A percentile compares a stretch with the other conserved stretches of the same genome.
These are phyloP conservation scores for Metschnikowia dekortorum DNA, from an alignment of 805 yeast species.

Conservation along the genomic window DNA sequence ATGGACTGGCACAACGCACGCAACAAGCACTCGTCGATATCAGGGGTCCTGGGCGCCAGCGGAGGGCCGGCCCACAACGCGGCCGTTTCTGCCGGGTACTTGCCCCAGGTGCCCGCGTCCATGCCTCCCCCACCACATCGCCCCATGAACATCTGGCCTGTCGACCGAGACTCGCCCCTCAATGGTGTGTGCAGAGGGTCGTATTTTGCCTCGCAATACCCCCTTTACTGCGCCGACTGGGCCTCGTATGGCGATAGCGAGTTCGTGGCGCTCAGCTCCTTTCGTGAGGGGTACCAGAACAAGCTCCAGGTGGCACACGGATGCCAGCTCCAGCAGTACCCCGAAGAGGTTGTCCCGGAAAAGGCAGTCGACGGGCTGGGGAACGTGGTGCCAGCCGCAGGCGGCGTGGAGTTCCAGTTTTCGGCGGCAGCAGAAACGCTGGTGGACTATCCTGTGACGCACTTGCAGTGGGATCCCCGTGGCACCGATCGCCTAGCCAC, in stretches of 20 bases:
- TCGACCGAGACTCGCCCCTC: background rate
- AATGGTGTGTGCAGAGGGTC: constrained; percentile 6
- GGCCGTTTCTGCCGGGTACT: background rate
- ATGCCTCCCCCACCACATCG: background rate
- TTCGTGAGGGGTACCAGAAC: constrained; percentile 72
- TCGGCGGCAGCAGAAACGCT: constrained; percentile 46
- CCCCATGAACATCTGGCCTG: background rate
- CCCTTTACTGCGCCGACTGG: constrained; percentile 38
- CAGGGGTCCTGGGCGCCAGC: constrained; percentile 5
- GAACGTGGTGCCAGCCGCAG: too few relatives aligned
- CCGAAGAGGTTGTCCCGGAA: constrained; percentile 18
- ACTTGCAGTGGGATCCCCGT: constrained; percentile 69
- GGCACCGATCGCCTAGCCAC: constrained; percentile 53
- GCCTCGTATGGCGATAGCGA: constrained; percentile 29
- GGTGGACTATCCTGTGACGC: constrained; percentile 66
- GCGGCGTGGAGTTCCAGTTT: constrained; percentile 31
- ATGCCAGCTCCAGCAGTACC: constrained; percentile 18
- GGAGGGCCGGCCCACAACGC: background rate
- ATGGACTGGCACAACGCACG: constrained; percentile 18
- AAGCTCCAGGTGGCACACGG: constrained; percentile 49
- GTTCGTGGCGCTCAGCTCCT: constrained; percentile 66
- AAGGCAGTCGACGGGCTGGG: constrained; percentile 12
- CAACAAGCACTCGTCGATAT: constrained; percentile 13
- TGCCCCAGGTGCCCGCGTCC: background rate
- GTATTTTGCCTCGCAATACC: constrained; percentile 20